Conservation (phyloP, 2,329 filamentous ascomycete species). For the Dactylellina haptotyla region DNA sequence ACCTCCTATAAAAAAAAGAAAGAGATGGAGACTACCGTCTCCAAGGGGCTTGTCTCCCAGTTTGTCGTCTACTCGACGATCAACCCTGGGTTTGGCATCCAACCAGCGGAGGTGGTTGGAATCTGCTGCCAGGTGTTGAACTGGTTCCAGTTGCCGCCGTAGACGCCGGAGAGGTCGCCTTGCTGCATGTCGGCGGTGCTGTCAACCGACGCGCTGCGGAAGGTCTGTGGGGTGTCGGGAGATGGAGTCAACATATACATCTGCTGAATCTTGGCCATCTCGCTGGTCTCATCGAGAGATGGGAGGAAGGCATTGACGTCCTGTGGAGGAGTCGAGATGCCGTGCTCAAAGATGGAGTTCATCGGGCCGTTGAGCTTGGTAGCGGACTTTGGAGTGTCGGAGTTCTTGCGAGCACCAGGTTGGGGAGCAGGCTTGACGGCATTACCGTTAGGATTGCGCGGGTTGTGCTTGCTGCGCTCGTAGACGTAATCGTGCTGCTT, state of each 20-base stretch:
- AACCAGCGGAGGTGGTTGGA: conserved; percentile 35
- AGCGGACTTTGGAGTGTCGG: conserved; percentile 35
- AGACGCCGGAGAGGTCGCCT: conserved; percentile 47
- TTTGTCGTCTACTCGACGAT: conserved; percentile 43
- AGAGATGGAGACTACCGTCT: too few relatives aligned
- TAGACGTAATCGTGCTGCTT: conserved; percentile 94
- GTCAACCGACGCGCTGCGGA: conserved; percentile 52
- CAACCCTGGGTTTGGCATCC: conserved; percentile 38
- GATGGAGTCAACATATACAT: conserved; percentile 50
- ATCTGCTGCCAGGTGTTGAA: conserved; percentile 51
- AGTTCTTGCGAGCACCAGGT: conserved; percentile 43
- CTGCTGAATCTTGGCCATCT: conserved; percentile 53
- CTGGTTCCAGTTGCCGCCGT: conserved; percentile 49
- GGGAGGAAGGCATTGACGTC: conserved; percentile 50
- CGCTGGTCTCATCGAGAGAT: conserved; percentile 47
- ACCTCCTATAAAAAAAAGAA: neutral
- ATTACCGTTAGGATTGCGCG: conserved; percentile 51
- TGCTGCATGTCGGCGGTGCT: conserved; percentile 51
- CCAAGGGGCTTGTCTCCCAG: too few relatives aligned
- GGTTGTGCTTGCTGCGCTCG: conserved; percentile 87
- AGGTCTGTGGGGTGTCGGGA: conserved; percentile 48
- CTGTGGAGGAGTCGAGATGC: conserved; percentile 53
- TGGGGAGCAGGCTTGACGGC: conserved; percentile 25
- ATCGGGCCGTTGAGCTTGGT: conserved; percentile 27
- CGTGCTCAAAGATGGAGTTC: conserved; percentile 45